These are phyloP conservation scores for Amauroascus niger DNA, from an alignment of 2,329 filamentous ascomycete species.

Conservation along the genomic window DNA sequence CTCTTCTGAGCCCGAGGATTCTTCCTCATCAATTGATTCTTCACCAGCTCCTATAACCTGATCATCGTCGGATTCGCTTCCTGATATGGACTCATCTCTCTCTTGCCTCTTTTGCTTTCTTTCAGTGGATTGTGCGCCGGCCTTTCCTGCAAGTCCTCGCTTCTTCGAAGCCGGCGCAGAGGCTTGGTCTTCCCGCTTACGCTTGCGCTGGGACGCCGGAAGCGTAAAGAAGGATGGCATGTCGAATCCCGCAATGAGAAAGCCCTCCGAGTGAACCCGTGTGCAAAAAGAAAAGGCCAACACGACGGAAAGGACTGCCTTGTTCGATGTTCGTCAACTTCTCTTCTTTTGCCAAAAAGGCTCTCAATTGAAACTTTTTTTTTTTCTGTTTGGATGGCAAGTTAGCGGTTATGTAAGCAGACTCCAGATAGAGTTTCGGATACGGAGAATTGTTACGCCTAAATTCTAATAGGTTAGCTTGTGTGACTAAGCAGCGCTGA, in stretches of 20 bases:
- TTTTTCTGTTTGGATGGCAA: not conserved
- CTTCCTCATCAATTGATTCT: conserved; percentile 40
- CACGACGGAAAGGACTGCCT: not conserved
- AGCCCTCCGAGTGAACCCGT: not conserved
- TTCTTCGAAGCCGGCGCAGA: conserved; percentile 39
- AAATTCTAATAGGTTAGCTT: not conserved
- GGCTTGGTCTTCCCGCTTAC: conserved; percentile 57
- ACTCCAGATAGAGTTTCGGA: not conserved
- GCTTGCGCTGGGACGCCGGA: conserved; percentile 78
- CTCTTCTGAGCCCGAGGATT: conserved; percentile 55
- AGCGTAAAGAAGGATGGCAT: conserved; percentile 97
- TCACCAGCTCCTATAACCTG: conserved; percentile 37
- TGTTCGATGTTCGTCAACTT: not conserved
- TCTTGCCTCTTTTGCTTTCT: conserved; percentile 27
- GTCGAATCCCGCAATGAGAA: not conserved
- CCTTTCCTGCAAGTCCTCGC: conserved; percentile 33
- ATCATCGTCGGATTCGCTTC: conserved; percentile 66
- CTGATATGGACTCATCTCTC: conserved; percentile 74
- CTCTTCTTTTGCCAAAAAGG: not conserved
- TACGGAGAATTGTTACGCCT: not conserved
- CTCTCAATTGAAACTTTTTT: conserved; percentile 11
- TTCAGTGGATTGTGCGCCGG: conserved; percentile 29
- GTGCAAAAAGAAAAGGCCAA: not conserved
- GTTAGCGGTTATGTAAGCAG: not conserved
- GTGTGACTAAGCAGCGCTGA: conserved; percentile 1